A percentile compares a stretch with the other conserved stretches of the same genome.
Evolutionary conservation across 2,329 filamentous ascomycete genomes (phyloP).

Genomic region (Colletotrichum abscissum): DNA sequence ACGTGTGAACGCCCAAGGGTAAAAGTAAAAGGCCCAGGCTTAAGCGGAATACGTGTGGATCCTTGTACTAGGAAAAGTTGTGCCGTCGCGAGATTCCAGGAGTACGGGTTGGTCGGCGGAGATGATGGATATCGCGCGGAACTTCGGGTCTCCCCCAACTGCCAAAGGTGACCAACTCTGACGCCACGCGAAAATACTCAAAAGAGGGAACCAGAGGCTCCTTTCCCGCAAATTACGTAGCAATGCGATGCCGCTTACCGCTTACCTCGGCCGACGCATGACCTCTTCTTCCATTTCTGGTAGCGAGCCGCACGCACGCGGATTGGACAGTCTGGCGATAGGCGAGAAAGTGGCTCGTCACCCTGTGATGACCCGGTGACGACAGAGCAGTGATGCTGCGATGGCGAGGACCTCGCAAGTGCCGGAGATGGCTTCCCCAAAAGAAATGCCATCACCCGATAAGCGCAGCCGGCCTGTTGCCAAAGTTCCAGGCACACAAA

Average conservation of each 20-base stretch:
- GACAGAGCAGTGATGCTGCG: not conserved
- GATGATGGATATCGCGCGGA: conserved; percentile 9
- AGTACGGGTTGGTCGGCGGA: conserved; percentile 10
- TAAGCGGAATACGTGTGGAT: conserved; percentile 10
- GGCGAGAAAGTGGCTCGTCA: conserved; percentile 10
- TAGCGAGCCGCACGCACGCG: conserved; percentile 2
- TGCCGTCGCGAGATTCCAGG: conserved; percentile 30
- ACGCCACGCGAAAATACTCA: conserved; percentile 1
- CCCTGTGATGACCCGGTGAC: conserved; percentile 5
- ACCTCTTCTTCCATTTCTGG: not conserved
- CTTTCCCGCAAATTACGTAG: conserved; percentile 5
- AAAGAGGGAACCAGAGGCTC: not conserved
- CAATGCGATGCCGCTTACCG: not conserved
- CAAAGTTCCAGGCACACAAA: not conserved
- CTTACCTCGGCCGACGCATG: not conserved
- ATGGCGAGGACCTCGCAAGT: not conserved
- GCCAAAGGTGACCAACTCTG: not conserved
- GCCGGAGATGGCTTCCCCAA: conserved; percentile 27
- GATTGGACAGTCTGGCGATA: not conserved
- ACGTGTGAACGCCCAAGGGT: conserved; percentile 2
- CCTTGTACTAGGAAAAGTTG: not conserved
- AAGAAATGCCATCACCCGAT: conserved; percentile 13
- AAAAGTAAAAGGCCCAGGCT: not conserved
- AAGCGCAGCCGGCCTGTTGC: not conserved
- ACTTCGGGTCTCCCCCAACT: not conserved